Conservation (phyloP, 164 flowering plant genomes). For the Echeveria elegans region DNA sequence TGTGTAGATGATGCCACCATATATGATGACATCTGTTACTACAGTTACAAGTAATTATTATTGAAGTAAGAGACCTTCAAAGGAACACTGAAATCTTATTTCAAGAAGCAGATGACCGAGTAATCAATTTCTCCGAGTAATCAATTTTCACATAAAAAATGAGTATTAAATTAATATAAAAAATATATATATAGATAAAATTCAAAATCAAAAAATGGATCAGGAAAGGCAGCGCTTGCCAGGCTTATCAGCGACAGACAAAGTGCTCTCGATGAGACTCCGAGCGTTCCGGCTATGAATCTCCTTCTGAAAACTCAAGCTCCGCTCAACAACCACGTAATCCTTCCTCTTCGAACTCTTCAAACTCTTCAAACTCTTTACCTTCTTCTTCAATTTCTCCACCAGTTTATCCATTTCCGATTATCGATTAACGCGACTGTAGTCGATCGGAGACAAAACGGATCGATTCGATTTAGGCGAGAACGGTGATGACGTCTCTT, state of each 20-base stretch:
- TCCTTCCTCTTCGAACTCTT: not conserved
- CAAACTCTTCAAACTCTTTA: not conserved
- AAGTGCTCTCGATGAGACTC: not conserved
- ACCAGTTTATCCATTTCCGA: not conserved
- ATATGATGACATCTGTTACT: too few relatives aligned
- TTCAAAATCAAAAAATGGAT: not conserved
- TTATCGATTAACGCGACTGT: not conserved
- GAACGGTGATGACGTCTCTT: too few relatives aligned
- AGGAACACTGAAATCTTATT: too few relatives aligned
- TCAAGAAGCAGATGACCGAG: too few relatives aligned
- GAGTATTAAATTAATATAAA: constrained; percentile 44
- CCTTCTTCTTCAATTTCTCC: not conserved
- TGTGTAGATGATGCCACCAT: too few relatives aligned
- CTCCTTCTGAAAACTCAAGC: constrained; percentile 4
- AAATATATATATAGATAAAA: constrained; percentile 29
- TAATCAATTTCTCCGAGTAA: not conserved
- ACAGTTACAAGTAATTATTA: too few relatives aligned
- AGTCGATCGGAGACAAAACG: too few relatives aligned
- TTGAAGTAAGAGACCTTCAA: too few relatives aligned
- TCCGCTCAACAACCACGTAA: not conserved
- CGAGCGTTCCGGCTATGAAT: not conserved
- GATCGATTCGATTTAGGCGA: too few relatives aligned
- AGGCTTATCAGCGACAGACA: not conserved
- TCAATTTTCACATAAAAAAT: constrained; percentile 16
- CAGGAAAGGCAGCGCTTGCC: constrained; percentile 1